These are phyloP conservation scores for Trichopus zeylanicus DNA, from an alignment of 116 monocot species.

Conservation along the genomic window DNA sequence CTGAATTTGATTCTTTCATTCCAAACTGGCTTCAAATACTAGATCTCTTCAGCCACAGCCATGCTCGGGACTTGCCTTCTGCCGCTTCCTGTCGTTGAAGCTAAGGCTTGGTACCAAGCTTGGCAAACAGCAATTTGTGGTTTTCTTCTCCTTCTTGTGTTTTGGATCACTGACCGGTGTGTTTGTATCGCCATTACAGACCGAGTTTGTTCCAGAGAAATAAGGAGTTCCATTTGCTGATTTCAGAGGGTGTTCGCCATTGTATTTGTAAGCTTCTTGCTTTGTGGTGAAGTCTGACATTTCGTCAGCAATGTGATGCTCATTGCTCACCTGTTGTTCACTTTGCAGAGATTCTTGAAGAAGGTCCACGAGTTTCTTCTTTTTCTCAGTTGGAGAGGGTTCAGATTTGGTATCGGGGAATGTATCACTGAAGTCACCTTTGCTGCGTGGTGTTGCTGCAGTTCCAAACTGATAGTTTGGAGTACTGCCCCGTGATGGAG, in stretches of 20 bases:
- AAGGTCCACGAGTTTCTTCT: constrained; percentile 48
- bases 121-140: constrained; percentile 40
- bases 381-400: constrained; percentile 45
- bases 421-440: constrained; percentile 3
- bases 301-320: not conserved
- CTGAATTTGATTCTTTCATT: too few species aligned
- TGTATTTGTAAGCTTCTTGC: not conserved
- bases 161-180: not conserved
- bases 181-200: constrained; percentile 9
- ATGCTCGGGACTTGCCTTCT: too few species aligned
- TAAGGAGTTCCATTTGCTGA: constrained; percentile 12
- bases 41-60: too few species aligned
- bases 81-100: constrained; percentile 31
- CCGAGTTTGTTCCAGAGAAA: constrained; percentile 20
- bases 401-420: constrained; percentile 25
- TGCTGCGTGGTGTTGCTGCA: constrained; percentile 3
- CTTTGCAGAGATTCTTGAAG: constrained; percentile 21
- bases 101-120: constrained; percentile 20
- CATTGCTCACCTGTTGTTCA: too few species aligned
- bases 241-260: too few species aligned
- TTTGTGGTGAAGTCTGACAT: not conserved
- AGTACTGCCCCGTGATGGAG: constrained; percentile 54
- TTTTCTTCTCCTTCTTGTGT: constrained; percentile 26
- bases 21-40: too few species aligned
- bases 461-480: constrained; percentile 28